phyloP scores from a whole-genome alignment of 2,329 filamentous ascomycete genomes.

The Mycosphaerella arachidis region DNA sequence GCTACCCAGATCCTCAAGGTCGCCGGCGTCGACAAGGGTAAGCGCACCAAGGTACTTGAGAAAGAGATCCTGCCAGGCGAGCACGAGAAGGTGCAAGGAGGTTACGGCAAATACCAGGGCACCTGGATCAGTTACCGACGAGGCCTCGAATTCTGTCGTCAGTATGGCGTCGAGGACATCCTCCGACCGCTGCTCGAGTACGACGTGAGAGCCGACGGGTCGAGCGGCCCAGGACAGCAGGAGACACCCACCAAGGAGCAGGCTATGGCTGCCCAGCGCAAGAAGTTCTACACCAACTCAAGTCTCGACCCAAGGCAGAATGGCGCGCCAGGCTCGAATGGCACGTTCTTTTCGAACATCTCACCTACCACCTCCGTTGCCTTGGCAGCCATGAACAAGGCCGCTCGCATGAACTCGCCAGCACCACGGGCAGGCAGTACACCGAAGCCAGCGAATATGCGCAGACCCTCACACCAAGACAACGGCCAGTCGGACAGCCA shows the following conservation, averaged over 20 bases:
- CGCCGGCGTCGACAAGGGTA: conserved; percentile 93
- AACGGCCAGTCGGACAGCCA: conserved; percentile 71
- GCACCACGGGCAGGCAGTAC: conserved; percentile 61
- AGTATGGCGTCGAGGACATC: conserved; percentile 70
- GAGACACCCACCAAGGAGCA: conserved; percentile 98
- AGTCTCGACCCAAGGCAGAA: conserved; percentile 57
- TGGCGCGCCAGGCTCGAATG: conserved; percentile 49
- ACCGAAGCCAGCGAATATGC: conserved; percentile 61
- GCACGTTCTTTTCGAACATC: conserved; percentile 96
- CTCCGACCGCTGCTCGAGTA: conserved; percentile 72
- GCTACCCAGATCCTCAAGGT: conserved; percentile 98
- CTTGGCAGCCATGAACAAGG: conserved; percentile 91
- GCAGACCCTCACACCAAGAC: conserved; percentile 67
- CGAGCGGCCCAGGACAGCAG: conserved; percentile 64
- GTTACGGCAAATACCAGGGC: conserved; percentile 97
- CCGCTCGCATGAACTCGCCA: conserved; percentile 82
- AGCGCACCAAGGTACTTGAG: conserved; percentile 94
- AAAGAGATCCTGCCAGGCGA: conserved; percentile 96
- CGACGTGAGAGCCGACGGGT: conserved; percentile 73
- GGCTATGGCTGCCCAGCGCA: conserved; percentile 87
- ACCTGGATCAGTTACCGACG: conserved; percentile 97
- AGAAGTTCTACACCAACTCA: conserved; percentile 77
- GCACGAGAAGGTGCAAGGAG: conserved; percentile 97
- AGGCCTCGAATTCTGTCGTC: conserved; percentile 83
- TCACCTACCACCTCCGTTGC: conserved; percentile 89